Evolutionary conservation across 2,329 filamentous ascomycete species (phyloP), one percentile per base, ranked within the genome.

Genomic region (Tricladium varicosporioides): DNA sequence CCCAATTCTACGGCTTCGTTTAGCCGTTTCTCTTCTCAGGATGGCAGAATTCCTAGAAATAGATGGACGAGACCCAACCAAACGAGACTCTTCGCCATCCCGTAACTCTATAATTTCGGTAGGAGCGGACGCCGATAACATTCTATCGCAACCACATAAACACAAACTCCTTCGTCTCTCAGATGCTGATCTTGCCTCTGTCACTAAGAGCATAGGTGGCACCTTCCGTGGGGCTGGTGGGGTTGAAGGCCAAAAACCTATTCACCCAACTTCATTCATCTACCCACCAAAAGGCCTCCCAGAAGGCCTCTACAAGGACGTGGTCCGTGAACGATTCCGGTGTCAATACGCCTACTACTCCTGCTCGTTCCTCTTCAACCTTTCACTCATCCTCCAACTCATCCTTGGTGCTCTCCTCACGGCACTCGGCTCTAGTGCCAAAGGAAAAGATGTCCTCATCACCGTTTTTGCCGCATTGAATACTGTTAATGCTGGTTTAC

Each of bases 401-500:
- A 11, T 68, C 5, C 58, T 68, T 36, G 66, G 65, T 5, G 65
- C 65, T 1, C 53, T 61, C 2, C 53, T 67, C 7, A 68, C 65
- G 5, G 66, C 61, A 9, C 58, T 68, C 2, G 61, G 63, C 10
- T 58, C 64, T 0, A 54, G 51, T 1, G 46, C 60, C 2, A 51
- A 46, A 8, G 48, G 50, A 2, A 59, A 58, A 43, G 53, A 55
- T 10, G 43, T 58, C 8, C 49, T 57, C 1, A 64, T 66, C 15
- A 67, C 63, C 1, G 43, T 64, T 2, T 51, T 68, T 2, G 66
- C 66, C 2, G 63, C 63, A 8, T 53, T 54, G 4, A 68, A 60
- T 32, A 60, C 58, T n/a, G 55, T 60, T 2, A 42, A 50, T 36
- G 58, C 58, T 1, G 58, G 58, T 9, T 18, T 60, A 5, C n/a